These are phyloP conservation scores for Monosporozyma unispora DNA, from an alignment of 805 yeast genomes.

Conservation along the genomic window DNA sequence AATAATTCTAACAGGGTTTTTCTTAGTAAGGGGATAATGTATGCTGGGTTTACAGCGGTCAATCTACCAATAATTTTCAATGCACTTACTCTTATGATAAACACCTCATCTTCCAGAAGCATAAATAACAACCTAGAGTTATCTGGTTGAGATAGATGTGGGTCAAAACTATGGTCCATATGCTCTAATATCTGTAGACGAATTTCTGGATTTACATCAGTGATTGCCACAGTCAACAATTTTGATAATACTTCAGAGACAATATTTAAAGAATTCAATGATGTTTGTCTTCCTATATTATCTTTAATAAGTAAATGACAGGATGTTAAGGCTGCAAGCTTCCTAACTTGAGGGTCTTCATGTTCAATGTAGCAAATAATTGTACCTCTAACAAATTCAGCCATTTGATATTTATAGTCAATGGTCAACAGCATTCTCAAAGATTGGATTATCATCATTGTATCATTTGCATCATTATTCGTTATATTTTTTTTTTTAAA, in stretches of 20 bases:
- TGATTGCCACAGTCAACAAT: slow-evolving; percentile 70
- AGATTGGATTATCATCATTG: slow-evolving; percentile 58
- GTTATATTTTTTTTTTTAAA: slow-evolving; percentile 48
- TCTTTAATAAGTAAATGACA: slow-evolving; percentile 65
- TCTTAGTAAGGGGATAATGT: slow-evolving; percentile 82
- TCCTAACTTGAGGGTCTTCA: slow-evolving; percentile 63
- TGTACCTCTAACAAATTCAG: slow-evolving; percentile 78
- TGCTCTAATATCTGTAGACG: slow-evolving; percentile 66
- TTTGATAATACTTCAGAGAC: slow-evolving; percentile 77
- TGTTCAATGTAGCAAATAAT: slow-evolving; percentile 73
- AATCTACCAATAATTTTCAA: slow-evolving; percentile 73
- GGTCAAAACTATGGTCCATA: slow-evolving; percentile 68
- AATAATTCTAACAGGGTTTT: slow-evolving; percentile 74
- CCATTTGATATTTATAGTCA: slow-evolving; percentile 62
- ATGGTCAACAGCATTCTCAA: slow-evolving; percentile 64
- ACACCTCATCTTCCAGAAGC: slow-evolving; percentile 81
- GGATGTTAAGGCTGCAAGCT: slow-evolving; percentile 74
- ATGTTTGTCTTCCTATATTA: slow-evolving; percentile 72
- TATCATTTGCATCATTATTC: slow-evolving; percentile 36
- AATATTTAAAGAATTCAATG: slow-evolving; percentile 68
- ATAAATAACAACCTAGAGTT: slow-evolving; percentile 74
- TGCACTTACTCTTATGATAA: slow-evolving; percentile 67
- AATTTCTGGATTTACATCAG: slow-evolving; percentile 77
- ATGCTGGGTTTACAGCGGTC: slow-evolving; percentile 82
- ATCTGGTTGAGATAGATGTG: slow-evolving; percentile 86